phyloP scores from a whole-genome alignment of 495 filamentous ascomycete species.

The Penicillium daleae region DNA sequence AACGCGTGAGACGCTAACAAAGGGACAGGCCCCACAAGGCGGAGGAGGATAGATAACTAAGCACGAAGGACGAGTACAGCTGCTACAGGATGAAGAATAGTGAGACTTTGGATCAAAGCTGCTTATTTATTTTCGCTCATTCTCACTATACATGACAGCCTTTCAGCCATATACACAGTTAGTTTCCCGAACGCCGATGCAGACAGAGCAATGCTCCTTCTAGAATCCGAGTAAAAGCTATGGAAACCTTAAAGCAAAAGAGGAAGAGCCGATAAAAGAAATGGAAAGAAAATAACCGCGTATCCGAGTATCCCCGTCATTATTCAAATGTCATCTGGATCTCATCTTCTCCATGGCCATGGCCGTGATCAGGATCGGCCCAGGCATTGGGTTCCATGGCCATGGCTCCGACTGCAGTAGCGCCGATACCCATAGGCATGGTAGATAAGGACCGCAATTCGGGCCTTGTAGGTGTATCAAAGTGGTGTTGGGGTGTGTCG shows the following conservation, averaged over 20 bases:
- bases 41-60: neutral
- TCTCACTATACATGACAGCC: slow-evolving; percentile 18
- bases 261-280: slow-evolving; percentile 8
- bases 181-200: slow-evolving; percentile 14
- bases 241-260: neutral
- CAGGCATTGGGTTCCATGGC: slow-evolving; percentile 73
- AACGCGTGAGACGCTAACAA: slow-evolving; percentile 16
- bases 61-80: neutral
- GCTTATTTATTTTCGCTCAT: slow-evolving; percentile 4
- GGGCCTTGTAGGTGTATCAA: slow-evolving; percentile 35
- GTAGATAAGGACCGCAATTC: slow-evolving; percentile 49
- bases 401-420: slow-evolving; percentile 41
- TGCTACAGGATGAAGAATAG: neutral
- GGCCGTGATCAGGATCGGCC: slow-evolving; percentile 70
- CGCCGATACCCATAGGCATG: slow-evolving; percentile 33
- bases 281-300: too few relatives aligned
- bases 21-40: slow-evolving; percentile 4
- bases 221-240: slow-evolving; percentile 13
- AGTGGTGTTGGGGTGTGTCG: slow-evolving; percentile 35
- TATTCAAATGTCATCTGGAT: slow-evolving; percentile 64
- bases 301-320: slow-evolving; percentile 21
- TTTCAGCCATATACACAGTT: slow-evolving; percentile 15
- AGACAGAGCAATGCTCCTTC: slow-evolving; percentile 22
- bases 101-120: neutral
- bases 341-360: slow-evolving; percentile 42